Base-by-base conservation (phyloP, 495 filamentous ascomycete genomes). In the Aspergillus panamensis region DNA sequence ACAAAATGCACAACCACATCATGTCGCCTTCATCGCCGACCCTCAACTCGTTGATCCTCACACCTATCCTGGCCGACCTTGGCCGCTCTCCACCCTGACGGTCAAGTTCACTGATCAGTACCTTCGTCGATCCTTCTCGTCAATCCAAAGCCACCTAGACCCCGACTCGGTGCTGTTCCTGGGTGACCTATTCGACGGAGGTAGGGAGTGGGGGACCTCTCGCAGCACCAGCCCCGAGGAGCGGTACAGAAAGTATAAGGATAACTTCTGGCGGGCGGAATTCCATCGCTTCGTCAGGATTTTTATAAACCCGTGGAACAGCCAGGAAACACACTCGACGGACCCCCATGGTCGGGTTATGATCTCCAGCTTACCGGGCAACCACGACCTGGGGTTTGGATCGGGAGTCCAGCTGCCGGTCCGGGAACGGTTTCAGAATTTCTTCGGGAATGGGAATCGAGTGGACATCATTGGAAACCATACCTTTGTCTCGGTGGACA, bases 41-140 rank as follows among this genome's bases (percentile, higher is more conserved):
- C 95, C 95, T n/a, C 95, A 99, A 69, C 80, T 99, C 33, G 91
- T 96, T 64, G 95, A 99, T 73, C 90, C 93, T 30, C 94, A 99
- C 68, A 94, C 91, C 13, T 97, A 99, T 69, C 89, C 94, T 16
- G 94, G 88, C 48, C 88, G 95, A 40, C 94, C 94, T 39, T 94
- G 92, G 90, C 87, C 90, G 16, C 74, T 97, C 6, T 89, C 85
- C 19, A 81, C 86, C 1, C 68, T 94, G 48, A 97, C 93, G 0
- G 80, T 92, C 33, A 73, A 79, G 53, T 87, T 95, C 65, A 96
- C 91, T 6, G 95, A 99, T 66, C 86, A 89, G 57, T 99, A 96
- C 65, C 76, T 97, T 56, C 83, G 86, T 16, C 87, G 91, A 10
- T 85, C 87, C 6, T 97, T 92, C 66, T 80, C 76, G 17, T 78